phyloP scores from a whole-genome alignment of 768 basidiomycete genomes.

The Austroboletus eburneus region DNA sequence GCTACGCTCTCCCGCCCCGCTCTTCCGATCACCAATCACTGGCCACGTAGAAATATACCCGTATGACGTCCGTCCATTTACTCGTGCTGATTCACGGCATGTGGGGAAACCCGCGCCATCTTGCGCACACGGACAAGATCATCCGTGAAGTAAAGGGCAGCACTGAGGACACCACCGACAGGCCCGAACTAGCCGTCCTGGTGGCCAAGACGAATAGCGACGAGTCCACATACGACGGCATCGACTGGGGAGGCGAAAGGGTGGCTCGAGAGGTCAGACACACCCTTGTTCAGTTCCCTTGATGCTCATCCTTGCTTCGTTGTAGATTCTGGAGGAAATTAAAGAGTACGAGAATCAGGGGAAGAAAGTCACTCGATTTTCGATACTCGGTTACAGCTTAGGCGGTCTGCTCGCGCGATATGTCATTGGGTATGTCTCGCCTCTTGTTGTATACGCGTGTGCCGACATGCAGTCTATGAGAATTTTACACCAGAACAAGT shows the following conservation, averaged over 20 bases:
- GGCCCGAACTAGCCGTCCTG: slow-evolving; percentile 55
- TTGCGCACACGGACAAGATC: slow-evolving; percentile 54
- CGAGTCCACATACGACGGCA: slow-evolving; percentile 73
- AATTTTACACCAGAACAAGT: slow-evolving; percentile 59
- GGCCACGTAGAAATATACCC: too few species aligned
- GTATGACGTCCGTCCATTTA: slow-evolving; percentile 35
- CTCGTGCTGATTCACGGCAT: slow-evolving; percentile 57
- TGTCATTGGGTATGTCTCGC: slow-evolving; percentile 54
- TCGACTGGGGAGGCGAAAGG: slow-evolving; percentile 81
- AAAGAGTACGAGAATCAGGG: slow-evolving; percentile 49
- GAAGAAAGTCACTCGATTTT: slow-evolving; percentile 62
- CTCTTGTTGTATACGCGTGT: not conserved
- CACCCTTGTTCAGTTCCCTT: not conserved
- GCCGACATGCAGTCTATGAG: slow-evolving; percentile 30
- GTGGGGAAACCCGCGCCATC: slow-evolving; percentile 75
- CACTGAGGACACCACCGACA: slow-evolving; percentile 24
- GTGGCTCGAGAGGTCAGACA: slow-evolving; percentile 67
- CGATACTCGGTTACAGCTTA: slow-evolving; percentile 72
- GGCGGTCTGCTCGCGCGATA: slow-evolving; percentile 84
- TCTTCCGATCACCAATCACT: not conserved
- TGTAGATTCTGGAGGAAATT: slow-evolving; percentile 55
- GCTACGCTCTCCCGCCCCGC: not conserved
- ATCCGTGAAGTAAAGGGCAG: slow-evolving; percentile 41
- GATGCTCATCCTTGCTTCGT: slow-evolving; percentile 2
- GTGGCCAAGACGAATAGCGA: slow-evolving; percentile 61